Conservation (phyloP, 1,284 basidiomycete species). For the Irpex sp. region DNA sequence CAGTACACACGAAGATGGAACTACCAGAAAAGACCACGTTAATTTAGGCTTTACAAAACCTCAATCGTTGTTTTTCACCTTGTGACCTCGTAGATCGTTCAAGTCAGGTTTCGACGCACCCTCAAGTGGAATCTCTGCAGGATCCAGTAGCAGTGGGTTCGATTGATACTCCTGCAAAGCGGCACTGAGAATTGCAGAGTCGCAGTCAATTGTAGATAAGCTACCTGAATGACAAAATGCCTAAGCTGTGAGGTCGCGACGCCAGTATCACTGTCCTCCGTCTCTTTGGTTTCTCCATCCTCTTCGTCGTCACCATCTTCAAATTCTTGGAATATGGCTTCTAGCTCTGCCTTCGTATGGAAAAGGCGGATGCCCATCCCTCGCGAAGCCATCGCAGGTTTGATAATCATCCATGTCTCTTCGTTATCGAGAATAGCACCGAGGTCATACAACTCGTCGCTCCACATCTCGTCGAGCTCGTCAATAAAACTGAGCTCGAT, state of each 20-base stretch:
- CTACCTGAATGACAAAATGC: conserved; percentile 95
- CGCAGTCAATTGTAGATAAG: background rate
- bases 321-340: conserved; percentile 82
- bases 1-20: conserved; percentile 97
- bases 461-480: conserved; percentile 40
- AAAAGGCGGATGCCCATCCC: conserved; percentile 96
- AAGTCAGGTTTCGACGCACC: conserved; percentile 19
- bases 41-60: conserved; percentile 12
- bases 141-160: conserved; percentile 76
- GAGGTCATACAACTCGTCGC: conserved; percentile 93
- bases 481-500: conserved; percentile 79
- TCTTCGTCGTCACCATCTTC: conserved; percentile 57
- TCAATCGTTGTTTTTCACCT: conserved; percentile 44
- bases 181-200: background rate
- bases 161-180: conserved; percentile 76
- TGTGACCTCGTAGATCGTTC: conserved; percentile 49
- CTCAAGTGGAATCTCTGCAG: conserved; percentile 40
- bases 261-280: conserved; percentile 39
- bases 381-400: conserved; percentile 96
- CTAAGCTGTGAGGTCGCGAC: conserved; percentile 85
- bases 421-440: conserved; percentile 54
- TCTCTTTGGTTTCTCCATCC: conserved; percentile 26
- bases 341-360: conserved; percentile 71
- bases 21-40: conserved; percentile 33
- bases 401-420: conserved; percentile 86